Percentiles rank a stretch among this genome's conserved stretches.
Conservation (phyloP, 1,139 yeast genomes). For the Meyerozyma guilliermondii region DNA sequence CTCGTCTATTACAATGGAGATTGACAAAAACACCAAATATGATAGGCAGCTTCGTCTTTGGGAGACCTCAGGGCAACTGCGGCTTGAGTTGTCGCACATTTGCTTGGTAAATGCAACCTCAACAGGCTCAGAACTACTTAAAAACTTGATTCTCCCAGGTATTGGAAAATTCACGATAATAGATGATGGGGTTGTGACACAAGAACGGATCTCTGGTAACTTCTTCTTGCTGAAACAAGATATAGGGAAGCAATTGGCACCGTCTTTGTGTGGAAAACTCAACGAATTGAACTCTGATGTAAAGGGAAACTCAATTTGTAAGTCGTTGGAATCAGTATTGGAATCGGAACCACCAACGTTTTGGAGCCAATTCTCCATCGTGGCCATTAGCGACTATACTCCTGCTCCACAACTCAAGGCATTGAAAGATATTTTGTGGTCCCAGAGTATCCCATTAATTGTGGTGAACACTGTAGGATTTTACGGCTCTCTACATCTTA, state of each 20-base stretch:
- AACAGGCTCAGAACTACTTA: slow-evolving; percentile 64
- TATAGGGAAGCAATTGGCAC: slow-evolving; percentile 39
- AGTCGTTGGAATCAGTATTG: slow-evolving; percentile 16
- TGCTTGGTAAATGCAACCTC: slow-evolving; percentile 59
- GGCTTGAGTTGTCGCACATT: slow-evolving; percentile 54
- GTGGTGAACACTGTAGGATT: slow-evolving; percentile 55
- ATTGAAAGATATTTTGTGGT: slow-evolving; percentile 39
- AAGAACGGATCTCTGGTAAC: slow-evolving; percentile 48
- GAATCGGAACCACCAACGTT: slow-evolving; percentile 16
- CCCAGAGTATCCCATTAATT: slow-evolving; percentile 48
- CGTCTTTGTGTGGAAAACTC: slow-evolving; percentile 35
- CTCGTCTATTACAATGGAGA: neutral
- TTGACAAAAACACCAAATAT: slow-evolving; percentile 46
- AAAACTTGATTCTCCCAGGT: slow-evolving; percentile 80
- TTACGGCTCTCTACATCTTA: slow-evolving; percentile 58
- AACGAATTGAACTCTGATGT: slow-evolving; percentile 61
- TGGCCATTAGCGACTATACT: slow-evolving; percentile 40
- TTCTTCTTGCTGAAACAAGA: slow-evolving; percentile 53
- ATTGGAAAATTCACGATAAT: slow-evolving; percentile 63
- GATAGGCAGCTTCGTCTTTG: slow-evolving; percentile 89
- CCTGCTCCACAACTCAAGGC: slow-evolving; percentile 12
- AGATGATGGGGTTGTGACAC: slow-evolving; percentile 38
- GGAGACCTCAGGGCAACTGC: slow-evolving; percentile 73
- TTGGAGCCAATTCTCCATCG: slow-evolving; percentile 53
- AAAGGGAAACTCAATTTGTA: slow-evolving; percentile 27